Base-by-base conservation (phyloP, 2,329 filamentous ascomycete species). In the Cadophora sp. region DNA sequence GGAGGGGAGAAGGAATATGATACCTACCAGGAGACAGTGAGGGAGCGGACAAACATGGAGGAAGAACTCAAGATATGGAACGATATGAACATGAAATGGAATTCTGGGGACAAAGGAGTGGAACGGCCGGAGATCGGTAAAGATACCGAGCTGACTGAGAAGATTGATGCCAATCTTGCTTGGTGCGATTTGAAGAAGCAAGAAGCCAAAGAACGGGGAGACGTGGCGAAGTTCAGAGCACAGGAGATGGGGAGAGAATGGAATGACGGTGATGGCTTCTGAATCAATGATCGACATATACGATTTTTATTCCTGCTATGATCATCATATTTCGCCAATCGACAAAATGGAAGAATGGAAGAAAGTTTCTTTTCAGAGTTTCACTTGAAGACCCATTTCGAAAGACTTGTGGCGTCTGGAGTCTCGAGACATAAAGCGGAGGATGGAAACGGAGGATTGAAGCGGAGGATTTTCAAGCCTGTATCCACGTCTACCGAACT, bases 1-100 rank as follows among this genome's bases (percentile, higher is more conserved):
- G 76, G 75, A n/a, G 70, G 70, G 3, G 70, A 73, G 43, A 53
- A 68, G 9, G 68, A 75, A 58, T 76, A 73, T 36, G 48, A 65
- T 30, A 58, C 45, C 2, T 74, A 61, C 41, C 63, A 61, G 18
- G 61, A 48, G 3, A 60, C 53, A 24, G 30, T 62, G 5, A 48
- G 39, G 22, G 66, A 70, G 53, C 59, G 59, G 4, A 59, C 30
- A 20, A 6, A 16, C 1, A 45, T 71, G 33, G 66, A 73, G 55
- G 56, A 68, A 24, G 62, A 70, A n/a, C 36, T 68, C 33, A 45
- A 33, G 8, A 45, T 13, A 4, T 68, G 64, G 67, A 50, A 55
- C 6, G 53, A 59, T 13, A 24, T 47, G 50, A 58, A 62, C 5
- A 24, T 61, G 7, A 61, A 36, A 18, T 70, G 60, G 53, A 47